A percentile compares a stretch with the other conserved stretches of the same genome.
phyloP scores from a whole-genome alignment of 2,329 filamentous ascomycete genomes.

The Penicillium aurantiogriseum region DNA sequence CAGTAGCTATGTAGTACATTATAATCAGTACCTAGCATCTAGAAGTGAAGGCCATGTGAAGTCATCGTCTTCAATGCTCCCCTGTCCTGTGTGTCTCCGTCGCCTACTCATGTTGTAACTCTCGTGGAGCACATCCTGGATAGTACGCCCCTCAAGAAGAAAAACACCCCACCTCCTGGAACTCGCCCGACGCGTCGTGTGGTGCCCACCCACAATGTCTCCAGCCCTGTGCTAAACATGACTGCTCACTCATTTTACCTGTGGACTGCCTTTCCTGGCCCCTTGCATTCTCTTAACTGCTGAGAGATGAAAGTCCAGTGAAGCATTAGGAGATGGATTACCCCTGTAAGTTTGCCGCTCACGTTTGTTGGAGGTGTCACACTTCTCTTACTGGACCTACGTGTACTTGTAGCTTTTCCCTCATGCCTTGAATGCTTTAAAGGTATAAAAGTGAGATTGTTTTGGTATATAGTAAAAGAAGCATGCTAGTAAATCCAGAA shows the following conservation, averaged over 20 bases:
- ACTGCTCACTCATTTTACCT: no score
- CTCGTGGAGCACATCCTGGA: no score
- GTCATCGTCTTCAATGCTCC: no score
- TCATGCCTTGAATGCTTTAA: not conserved
- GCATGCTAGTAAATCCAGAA: conserved; percentile 4
- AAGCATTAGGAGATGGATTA: not conserved
- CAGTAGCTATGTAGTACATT: no score
- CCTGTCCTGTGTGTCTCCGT: no score
- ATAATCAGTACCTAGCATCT: no score
- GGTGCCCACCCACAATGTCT: not conserved
- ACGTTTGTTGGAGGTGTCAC: not conserved
- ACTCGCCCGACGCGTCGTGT: no score
- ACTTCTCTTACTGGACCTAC: not conserved
- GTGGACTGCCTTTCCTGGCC: not conserved
- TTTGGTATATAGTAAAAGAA: not conserved
- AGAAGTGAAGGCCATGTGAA: no score
- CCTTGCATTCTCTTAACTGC: not conserved
- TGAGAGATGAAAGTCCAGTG: not conserved
- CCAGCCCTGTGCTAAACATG: no score
- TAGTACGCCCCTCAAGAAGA: no score
- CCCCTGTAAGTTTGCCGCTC: not conserved
- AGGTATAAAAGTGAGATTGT: not conserved
- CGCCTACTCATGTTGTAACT: no score
- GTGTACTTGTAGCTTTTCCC: not conserved
- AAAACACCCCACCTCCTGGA: no score